Percentiles rank a stretch among this genome's conserved stretches.
These are phyloP conservation scores for Scutellaria galericulata DNA, from an alignment of 257 asterid species.

Conservation along the genomic window DNA sequence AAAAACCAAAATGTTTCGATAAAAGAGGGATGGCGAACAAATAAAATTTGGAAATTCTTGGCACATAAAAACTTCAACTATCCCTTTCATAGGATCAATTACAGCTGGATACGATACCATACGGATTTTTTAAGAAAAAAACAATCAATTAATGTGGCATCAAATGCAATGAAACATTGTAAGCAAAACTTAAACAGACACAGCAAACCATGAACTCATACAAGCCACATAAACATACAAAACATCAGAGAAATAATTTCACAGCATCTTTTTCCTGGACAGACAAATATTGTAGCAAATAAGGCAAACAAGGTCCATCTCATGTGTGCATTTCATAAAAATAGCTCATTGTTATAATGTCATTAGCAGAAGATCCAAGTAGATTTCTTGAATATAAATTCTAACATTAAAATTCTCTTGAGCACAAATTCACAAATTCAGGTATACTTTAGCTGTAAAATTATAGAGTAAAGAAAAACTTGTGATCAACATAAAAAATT, in stretches of 20 bases:
- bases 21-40: background rate
- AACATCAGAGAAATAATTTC: background rate
- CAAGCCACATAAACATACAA: background rate
- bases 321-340: background rate
- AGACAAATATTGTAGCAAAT: background rate
- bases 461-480: background rate
- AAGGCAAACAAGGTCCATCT: background rate
- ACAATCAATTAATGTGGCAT: constrained; percentile 3
- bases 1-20: background rate
- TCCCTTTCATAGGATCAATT: background rate
- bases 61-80: background rate
- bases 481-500: background rate
- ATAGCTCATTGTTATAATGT: background rate
- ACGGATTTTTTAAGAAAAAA: background rate
- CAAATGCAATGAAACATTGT: background rate
- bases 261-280: background rate
- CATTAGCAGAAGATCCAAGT: background rate
- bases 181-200: no score
- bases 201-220: background rate
- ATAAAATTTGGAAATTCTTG: background rate
- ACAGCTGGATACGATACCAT: background rate
- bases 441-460: background rate
- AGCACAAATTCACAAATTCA: background rate
- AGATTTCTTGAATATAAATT: background rate
- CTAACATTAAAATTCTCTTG: background rate